These are phyloP conservation scores for Narthecium ossifragum DNA, from an alignment of 106 monocot species.

Conservation along the genomic window DNA sequence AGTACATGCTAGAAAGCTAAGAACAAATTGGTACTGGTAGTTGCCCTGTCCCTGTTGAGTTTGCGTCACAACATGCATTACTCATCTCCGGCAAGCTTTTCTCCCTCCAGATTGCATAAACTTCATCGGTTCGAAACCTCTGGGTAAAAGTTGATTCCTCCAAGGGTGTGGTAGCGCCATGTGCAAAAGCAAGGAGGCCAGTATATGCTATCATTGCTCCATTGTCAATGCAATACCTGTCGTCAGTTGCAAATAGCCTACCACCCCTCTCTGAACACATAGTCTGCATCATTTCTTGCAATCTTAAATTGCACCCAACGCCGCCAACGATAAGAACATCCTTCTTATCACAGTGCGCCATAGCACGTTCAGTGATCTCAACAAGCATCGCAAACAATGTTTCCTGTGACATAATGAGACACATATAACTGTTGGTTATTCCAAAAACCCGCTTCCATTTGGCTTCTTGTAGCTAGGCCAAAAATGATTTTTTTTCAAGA, in stretches of 20 bases:
- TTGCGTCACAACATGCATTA: background rate
- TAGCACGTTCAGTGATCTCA: slow-evolving; percentile 94
- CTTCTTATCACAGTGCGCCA: slow-evolving; percentile 96
- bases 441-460: no score
- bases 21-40: no score
- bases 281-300: slow-evolving; percentile 94
- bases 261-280: slow-evolving; percentile 96
- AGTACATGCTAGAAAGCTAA: no score
- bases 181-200: slow-evolving; percentile 80
- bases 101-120: slow-evolving; percentile 94
- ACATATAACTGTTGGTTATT: no score
- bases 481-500: background rate
- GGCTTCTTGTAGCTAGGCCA: background rate
- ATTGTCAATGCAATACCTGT: slow-evolving; percentile 94
- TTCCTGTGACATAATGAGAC: slow-evolving; percentile 38
- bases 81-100: slow-evolving; percentile 6
- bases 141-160: slow-evolving; percentile 92
- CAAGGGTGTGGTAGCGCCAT: slow-evolving; percentile 67
- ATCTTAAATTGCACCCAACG: slow-evolving; percentile 85
- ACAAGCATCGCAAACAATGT: slow-evolving; percentile 99
- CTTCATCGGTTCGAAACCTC: slow-evolving; percentile 91
- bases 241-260: slow-evolving; percentile 83
- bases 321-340: slow-evolving; percentile 98
- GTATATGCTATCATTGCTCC: slow-evolving; percentile 99
- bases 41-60: background rate